Percentiles rank a stretch among this genome's conserved stretches.
These are phyloP conservation scores for Ormosia semicastrata DNA, from an alignment of 306 rosid genomes.

Conservation along the genomic window DNA sequence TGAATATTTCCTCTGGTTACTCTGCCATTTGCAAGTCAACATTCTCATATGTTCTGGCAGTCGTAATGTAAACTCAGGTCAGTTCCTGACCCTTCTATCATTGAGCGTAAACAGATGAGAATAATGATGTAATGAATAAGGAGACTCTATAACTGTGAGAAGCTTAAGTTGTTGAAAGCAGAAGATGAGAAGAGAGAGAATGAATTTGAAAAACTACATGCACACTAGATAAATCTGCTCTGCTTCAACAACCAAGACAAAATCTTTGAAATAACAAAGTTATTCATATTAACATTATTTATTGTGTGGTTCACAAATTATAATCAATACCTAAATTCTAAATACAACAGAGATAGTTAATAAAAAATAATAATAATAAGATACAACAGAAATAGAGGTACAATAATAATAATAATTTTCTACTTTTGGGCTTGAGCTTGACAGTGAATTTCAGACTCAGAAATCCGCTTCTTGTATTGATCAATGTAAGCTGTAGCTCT, in stretches of 20 bases:
- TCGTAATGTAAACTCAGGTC: not conserved
- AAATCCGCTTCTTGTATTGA: conserved; percentile 49
- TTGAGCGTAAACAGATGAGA: not conserved
- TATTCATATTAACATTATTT: not conserved
- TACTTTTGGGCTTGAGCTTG: conserved; percentile 36
- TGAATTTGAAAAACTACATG: too few species aligned
- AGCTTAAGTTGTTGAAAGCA: not conserved
- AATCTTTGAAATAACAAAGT: too few species aligned
- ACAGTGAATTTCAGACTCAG: too few species aligned
- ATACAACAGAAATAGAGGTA: too few species aligned
- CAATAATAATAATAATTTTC: too few species aligned
- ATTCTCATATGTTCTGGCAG: not conserved
- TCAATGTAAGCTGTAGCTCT: conserved; percentile 64
- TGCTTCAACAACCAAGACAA: too few species aligned
- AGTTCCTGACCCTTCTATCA: not conserved
- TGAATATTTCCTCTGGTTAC: not conserved
- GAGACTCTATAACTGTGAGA: not conserved
- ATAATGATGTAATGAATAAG: not conserved
- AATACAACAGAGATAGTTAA: not conserved
- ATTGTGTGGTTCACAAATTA: conserved; percentile 10
- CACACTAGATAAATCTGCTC: too few species aligned
- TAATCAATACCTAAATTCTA: conserved; percentile 5
- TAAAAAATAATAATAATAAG: too few species aligned
- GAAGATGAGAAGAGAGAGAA: not conserved
- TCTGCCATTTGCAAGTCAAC: not conserved